Conservation (phyloP, 2,329 filamentous ascomycete genomes). For the Fusarium euwallaceae region DNA sequence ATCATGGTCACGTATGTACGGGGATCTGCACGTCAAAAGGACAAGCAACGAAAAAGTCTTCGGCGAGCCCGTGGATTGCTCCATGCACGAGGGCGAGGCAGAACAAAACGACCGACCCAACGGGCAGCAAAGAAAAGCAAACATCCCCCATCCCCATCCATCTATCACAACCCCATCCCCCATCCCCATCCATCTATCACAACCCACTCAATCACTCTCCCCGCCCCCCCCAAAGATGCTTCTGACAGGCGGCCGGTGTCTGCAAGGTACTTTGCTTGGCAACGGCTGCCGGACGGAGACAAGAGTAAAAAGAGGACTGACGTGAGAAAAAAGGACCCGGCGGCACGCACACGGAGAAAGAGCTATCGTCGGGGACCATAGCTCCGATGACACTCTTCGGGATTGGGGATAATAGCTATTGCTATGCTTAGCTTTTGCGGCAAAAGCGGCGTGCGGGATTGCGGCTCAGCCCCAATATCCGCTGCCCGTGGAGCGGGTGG, state of each 20-base stretch:
- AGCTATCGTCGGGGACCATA: background rate
- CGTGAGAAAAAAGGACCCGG: background rate
- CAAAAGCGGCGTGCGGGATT: slow-evolving; percentile 2
- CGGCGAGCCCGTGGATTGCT: slow-evolving; percentile 26
- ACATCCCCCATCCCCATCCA: background rate
- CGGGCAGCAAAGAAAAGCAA: background rate
- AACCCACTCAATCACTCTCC: background rate
- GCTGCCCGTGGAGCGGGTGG: background rate
- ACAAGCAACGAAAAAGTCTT: slow-evolving; percentile 1
- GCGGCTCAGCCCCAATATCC: slow-evolving; percentile 16
- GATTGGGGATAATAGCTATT: background rate
- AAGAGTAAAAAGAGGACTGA: background rate
- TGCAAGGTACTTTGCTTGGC: slow-evolving; percentile 10
- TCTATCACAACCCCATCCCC: background rate
- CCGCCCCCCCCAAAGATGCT: background rate
- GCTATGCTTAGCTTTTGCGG: background rate
- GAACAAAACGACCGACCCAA: background rate
- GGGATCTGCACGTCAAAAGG: slow-evolving; percentile 20
- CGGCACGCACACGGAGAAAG: background rate
- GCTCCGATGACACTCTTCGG: background rate
- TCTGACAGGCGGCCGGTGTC: background rate
- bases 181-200: background rate
- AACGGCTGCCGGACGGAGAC: background rate
- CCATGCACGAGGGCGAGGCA: background rate
- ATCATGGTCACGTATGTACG: slow-evolving; percentile 9